Base-by-base conservation (phyloP, 1,284 basidiomycete genomes). In the Cutaneotrichosporon cutaneum region DNA sequence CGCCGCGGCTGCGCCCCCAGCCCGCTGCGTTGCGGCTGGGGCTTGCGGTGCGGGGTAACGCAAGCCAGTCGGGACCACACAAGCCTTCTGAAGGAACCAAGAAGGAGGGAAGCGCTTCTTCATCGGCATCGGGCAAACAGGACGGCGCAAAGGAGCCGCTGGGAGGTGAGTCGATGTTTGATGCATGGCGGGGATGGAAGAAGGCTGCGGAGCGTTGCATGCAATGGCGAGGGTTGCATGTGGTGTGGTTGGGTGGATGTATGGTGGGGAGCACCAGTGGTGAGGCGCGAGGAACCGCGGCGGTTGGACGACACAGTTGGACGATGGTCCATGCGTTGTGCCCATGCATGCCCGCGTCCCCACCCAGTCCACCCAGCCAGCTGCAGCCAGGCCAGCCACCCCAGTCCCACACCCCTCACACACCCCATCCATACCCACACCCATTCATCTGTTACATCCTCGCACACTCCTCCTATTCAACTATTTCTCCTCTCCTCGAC, bases 61-160 rank as follows among this genome's bases (percentile, higher is more conserved):
- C 55, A 2, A 56, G 45, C 32, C 42, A 22, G 32, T 47, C 55
- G 21, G 42, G 42, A 32, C 55, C 55, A 35, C 55, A 33, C 51
- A 54, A 54, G 52, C 32, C 32, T 11, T 24, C 51, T 9, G 5
- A 35, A n/a, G 27, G 26, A 33, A 33, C 50, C 30, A 22, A 53
- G 16, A 35, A 33, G 33, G 35, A 39, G 8, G 52, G 22, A 18
- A 18, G 14, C 22, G 48, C 26, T 32, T 51, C 48, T 51, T 13
- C 16, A 47, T 47, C 45, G 45, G 22, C 45, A 24, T 47, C 45
- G 45, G 42, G 44, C n/a, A 22, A 27, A 24, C 4, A 47, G 56
- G 47, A 39, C 13, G 16, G 47, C 14, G 42, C 54, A 45, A 51
- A 58, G 47, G 56, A 58, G 56, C 44, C 44, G 14, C 56, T 58